phyloP scores from a whole-genome alignment of 2,329 filamentous ascomycete genomes.

The Camptophora hylomeconis region DNA sequence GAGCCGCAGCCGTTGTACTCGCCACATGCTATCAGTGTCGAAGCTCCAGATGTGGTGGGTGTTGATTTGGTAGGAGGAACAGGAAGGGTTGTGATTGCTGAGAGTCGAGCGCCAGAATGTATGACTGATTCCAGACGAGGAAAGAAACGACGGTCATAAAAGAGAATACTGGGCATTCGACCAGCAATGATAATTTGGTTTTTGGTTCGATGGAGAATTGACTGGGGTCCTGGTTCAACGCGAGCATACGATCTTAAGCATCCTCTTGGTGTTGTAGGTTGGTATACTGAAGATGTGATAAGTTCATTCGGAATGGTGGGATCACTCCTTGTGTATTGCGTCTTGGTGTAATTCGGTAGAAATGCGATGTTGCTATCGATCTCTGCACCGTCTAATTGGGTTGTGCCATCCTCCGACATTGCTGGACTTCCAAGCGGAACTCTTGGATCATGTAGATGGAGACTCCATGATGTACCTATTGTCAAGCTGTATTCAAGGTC shows the following conservation, averaged over 20 bases:
- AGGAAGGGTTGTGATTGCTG: slow-evolving; percentile 47
- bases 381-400: background rate
- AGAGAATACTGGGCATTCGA: slow-evolving; percentile 74
- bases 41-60: slow-evolving; percentile 23
- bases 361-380: slow-evolving; percentile 6
- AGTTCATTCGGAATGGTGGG: no score
- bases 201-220: slow-evolving; percentile 62
- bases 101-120: slow-evolving; percentile 68
- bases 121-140: slow-evolving; percentile 64
- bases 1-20: slow-evolving; percentile 88
- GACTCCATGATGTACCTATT: slow-evolving; percentile 66
- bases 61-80: slow-evolving; percentile 47
- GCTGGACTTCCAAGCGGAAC: slow-evolving; percentile 17
- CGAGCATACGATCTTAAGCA: slow-evolving; percentile 46
- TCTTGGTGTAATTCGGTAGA: slow-evolving; percentile 8
- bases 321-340: background rate
- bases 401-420: slow-evolving; percentile 1
- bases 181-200: slow-evolving; percentile 83
- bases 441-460: slow-evolving; percentile 73
- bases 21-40: slow-evolving; percentile 68
- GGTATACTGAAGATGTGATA: slow-evolving; percentile 41
- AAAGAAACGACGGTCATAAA: slow-evolving; percentile 80
- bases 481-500: slow-evolving; percentile 61
- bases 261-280: slow-evolving; percentile 43
- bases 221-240: slow-evolving; percentile 68